A percentile compares a stretch with the other conserved stretches of the same genome.
Evolutionary conservation across 176 grass and related monocot genomes (phyloP).

Genomic region (Miscanthus lutarioriparius): DNA sequence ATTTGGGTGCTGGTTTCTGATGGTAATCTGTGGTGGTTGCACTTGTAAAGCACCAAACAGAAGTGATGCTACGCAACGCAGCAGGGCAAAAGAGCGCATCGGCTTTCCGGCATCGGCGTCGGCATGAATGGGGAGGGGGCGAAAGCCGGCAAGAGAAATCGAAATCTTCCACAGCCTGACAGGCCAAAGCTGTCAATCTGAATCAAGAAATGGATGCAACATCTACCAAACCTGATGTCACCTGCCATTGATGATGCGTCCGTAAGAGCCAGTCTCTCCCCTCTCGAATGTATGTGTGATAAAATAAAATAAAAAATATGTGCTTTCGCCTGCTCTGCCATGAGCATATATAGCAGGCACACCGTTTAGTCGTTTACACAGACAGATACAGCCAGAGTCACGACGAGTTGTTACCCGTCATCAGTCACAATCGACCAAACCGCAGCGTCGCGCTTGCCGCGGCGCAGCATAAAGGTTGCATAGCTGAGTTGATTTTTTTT

Average conservation of each 20-base stretch:
- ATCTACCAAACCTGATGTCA: slow-evolving; percentile 29
- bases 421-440: neutral
- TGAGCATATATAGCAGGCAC: neutral
- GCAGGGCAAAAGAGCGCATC: neutral
- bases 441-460: neutral
- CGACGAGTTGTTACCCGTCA: neutral
- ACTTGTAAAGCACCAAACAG: neutral
- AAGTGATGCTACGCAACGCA: neutral
- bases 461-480: neutral
- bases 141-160: neutral
- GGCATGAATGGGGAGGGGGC: neutral
- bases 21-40: neutral
- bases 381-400: neutral
- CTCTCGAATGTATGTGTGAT: neutral
- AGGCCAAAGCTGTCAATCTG: neutral
- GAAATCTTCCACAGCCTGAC: neutral
- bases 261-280: neutral
- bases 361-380: neutral
- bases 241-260: neutral
- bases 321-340: neutral
- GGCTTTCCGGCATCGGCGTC: neutral
- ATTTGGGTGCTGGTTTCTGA: neutral
- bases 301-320: neutral
- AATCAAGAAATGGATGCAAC: slow-evolving; percentile 26
- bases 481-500: neutral